These are phyloP conservation scores for Buxus sempervirens DNA, from an alignment of 164 flowering plant species.

Conservation along the genomic window DNA sequence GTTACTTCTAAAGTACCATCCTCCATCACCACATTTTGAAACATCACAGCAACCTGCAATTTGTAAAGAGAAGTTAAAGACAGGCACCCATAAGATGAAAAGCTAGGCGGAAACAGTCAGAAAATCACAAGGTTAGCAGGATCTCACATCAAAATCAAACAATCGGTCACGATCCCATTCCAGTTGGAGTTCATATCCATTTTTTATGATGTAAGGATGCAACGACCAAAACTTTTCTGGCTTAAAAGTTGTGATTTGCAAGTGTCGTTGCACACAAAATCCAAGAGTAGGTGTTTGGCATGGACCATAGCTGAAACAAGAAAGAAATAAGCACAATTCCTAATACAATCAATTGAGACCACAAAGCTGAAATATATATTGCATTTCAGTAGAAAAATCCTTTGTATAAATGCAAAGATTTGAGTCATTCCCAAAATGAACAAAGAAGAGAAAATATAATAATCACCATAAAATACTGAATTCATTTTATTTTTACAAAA, in stretches of 20 bases:
- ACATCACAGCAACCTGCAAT: conserved; percentile 71
- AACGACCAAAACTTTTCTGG: conserved; percentile 88
- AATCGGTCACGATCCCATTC: conserved; percentile 83
- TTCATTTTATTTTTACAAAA: neutral
- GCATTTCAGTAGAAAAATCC: neutral
- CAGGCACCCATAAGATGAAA: neutral
- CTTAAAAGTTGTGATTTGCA: conserved; percentile 82
- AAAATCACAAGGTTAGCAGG: conserved; percentile 6
- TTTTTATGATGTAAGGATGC: conserved; percentile 56
- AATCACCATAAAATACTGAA: neutral
- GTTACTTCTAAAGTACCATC: conserved; percentile 63
- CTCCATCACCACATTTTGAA: conserved; percentile 68
- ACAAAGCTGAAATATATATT: neutral
- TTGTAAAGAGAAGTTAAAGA: conserved; percentile 1
- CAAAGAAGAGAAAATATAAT: too few species aligned
- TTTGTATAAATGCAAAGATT: neutral
- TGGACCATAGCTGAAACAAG: conserved; percentile 84
- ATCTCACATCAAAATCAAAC: conserved; percentile 78
- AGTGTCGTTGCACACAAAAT: conserved; percentile 89
- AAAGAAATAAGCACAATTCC: conserved; percentile 12
- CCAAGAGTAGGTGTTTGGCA: conserved; percentile 99
- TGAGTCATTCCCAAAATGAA: neutral
- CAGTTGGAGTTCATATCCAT: conserved; percentile 76
- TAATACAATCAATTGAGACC: neutral
- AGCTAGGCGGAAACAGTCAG: neutral